phyloP scores from a whole-genome alignment of 2,329 filamentous ascomycete species.

The Penicillium sp. region DNA sequence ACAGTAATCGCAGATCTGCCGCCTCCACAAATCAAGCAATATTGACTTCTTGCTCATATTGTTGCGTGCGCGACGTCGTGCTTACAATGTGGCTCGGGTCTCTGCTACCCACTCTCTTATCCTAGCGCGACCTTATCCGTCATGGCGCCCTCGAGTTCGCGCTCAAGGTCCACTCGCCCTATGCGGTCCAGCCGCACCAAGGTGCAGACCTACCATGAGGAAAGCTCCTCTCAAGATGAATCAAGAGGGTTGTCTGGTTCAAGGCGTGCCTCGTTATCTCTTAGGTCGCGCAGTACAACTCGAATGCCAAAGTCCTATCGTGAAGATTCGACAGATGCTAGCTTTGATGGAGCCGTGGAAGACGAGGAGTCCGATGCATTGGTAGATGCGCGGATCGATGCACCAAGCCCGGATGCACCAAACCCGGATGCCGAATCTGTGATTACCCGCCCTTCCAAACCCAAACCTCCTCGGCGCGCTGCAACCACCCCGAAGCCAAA shows the following conservation, averaged over 20 bases:
- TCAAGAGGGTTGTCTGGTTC: conserved; percentile 10
- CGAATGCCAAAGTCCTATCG: conserved; percentile 32
- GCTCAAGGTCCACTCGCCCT: conserved; percentile 29
- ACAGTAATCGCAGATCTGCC: background rate
- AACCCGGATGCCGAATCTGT: background rate
- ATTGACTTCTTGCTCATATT: background rate
- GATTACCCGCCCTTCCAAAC: conserved; percentile 3
- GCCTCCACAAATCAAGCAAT: background rate
- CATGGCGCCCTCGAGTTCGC: conserved; percentile 32
- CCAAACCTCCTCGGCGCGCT: conserved; percentile 12
- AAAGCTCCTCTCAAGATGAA: conserved; percentile 33
- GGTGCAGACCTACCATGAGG: conserved; percentile 40
- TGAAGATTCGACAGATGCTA: conserved; percentile 35
- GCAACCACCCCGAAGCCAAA: conserved; percentile 1
- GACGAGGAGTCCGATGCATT: conserved; percentile 13
- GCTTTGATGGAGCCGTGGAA: conserved; percentile 14
- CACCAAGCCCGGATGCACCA: conserved; percentile 5
- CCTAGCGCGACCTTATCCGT: conserved; percentile 10
- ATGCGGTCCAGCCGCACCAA: conserved; percentile 35
- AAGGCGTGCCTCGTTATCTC: conserved; percentile 24
- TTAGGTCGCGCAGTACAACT: conserved; percentile 32
- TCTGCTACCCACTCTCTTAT: conserved; percentile 6
- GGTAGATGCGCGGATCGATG: conserved; percentile 10
- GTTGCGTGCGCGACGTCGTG: background rate
- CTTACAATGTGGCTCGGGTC: conserved; percentile 8